phyloP scores from a whole-genome alignment of 192 early-diverging fungal species.

The Linnemannia schmuckeri region DNA sequence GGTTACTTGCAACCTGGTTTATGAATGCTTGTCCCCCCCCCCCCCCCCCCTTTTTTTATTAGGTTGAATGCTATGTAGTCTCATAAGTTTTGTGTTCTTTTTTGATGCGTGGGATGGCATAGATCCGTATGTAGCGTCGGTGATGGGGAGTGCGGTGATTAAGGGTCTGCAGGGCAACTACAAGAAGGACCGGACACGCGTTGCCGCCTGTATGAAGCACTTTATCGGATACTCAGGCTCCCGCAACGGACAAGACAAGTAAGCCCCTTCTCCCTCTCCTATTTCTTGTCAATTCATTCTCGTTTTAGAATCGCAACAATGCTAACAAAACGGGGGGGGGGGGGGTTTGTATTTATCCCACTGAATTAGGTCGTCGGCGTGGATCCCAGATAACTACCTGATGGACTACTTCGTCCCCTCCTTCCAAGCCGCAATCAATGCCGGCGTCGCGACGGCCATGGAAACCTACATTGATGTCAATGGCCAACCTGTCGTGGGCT shows the following conservation, averaged over 20 bases:
- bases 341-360: too few relatives aligned
- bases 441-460: slow-evolving; percentile 74
- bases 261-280: background rate
- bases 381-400: slow-evolving; percentile 63
- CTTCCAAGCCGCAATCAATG: slow-evolving; percentile 70
- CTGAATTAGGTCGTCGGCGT: slow-evolving; percentile 50
- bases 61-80: background rate
- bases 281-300: too few relatives aligned
- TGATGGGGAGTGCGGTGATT: slow-evolving; percentile 66
- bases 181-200: slow-evolving; percentile 69
- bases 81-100: background rate
- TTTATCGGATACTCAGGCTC: slow-evolving; percentile 76
- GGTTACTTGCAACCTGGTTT: background rate
- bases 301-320: background rate
- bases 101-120: background rate
- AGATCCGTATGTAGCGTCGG: slow-evolving; percentile 67
- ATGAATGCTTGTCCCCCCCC: background rate
- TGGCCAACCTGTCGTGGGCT: slow-evolving; percentile 68
- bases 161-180: slow-evolving; percentile 78
- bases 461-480: slow-evolving; percentile 73
- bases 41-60: background rate
- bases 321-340: too few relatives aligned
- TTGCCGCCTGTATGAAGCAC: slow-evolving; percentile 77
- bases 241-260: slow-evolving; percentile 60
- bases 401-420: slow-evolving; percentile 74